These are phyloP conservation scores for Psophocarpus tetragonolobus DNA, from an alignment of 306 rosid species.

Conservation along the genomic window DNA sequence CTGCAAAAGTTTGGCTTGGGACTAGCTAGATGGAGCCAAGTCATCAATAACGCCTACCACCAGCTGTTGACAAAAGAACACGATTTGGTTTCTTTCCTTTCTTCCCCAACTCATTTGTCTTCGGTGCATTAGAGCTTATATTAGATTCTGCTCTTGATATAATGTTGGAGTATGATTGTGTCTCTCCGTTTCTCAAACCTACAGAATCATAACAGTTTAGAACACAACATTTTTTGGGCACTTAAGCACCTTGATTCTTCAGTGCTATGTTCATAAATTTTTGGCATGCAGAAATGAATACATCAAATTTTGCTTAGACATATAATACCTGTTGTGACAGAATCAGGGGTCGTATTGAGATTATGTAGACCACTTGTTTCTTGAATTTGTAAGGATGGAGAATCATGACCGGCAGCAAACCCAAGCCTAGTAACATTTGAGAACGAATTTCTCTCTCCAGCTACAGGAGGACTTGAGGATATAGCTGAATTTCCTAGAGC, in stretches of 20 bases:
- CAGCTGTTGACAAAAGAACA: conserved; percentile 84
- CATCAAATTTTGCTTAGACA: background rate
- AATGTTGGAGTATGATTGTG: conserved; percentile 69
- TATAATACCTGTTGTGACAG: conserved; percentile 50
- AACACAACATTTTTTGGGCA: background rate
- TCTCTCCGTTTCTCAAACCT: conserved; percentile 56
- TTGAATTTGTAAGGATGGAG: conserved; percentile 73
- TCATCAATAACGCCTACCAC: conserved; percentile 86
- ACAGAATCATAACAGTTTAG: conserved; percentile 12
- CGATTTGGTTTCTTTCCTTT: conserved; percentile 82
- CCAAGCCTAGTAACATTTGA: conserved; percentile 89
- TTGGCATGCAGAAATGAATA: conserved; percentile 15
- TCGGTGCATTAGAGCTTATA: conserved; percentile 49
- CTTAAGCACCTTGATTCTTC: conserved; percentile 1
- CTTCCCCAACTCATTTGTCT: conserved; percentile 73
- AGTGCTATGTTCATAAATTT: background rate
- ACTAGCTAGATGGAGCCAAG: background rate
- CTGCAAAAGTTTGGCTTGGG: background rate
- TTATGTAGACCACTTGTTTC: conserved; percentile 46
- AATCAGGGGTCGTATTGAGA: conserved; percentile 31
- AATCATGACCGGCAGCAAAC: conserved; percentile 94
- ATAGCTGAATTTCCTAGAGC: conserved; percentile 76
- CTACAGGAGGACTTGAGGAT: conserved; percentile 75
- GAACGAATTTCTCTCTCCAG: conserved; percentile 74
- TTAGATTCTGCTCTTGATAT: conserved; percentile 62